Evolutionary conservation across 352 stramenopile genomes (phyloP), one percentile per base, ranked within the genome.

Genomic region (Phytophthora fragariae): DNA sequence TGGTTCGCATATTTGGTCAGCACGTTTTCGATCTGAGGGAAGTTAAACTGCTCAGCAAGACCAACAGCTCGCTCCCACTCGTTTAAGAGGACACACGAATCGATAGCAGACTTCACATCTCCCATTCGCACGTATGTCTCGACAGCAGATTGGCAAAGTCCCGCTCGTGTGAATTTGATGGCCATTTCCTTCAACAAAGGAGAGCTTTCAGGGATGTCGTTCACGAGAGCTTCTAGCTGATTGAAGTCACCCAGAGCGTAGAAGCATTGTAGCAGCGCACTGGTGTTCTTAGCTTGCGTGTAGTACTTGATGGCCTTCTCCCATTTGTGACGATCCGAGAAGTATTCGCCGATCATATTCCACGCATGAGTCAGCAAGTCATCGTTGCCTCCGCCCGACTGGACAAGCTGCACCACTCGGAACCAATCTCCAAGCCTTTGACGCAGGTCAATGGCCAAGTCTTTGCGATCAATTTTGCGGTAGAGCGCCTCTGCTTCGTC

Each of bases 11-110:
- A 96, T 62, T 98, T 98, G 31, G 82, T 88, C 6, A 99, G 65
- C 9, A 98, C 82, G 57, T 96, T 96, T 73, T 98, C 96, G 46
- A 99, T 98, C 71, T 99, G 94, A 11, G 92, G 92, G 62, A 97
- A 99, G 64, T 97, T 85, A 80, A 98, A 91, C 70, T 97, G 77
- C 64, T 98, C 91, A 0, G 94, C 95, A 1, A 99, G 83, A 29
- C 92, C 73, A 44, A 98, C 91, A 31, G 96, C 96, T 9, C 81
- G 79, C 61, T 96, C 92, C 93, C 95, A 98, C 46, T 98, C 89
- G 73, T 98, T 98, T 39, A 98, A 70, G 2, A 98, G 65, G 19
- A 98, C 94, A 37, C 94, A 98, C 12, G 88, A 90, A 62, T 99
- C 96, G 53, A 99, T 97, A 5, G 95, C 95, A 24, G 78, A 84